Percentiles rank a stretch among this genome's conserved stretches.
Conservation (phyloP, 1,284 basidiomycete genomes). For the Amylostereum areolatum region DNA sequence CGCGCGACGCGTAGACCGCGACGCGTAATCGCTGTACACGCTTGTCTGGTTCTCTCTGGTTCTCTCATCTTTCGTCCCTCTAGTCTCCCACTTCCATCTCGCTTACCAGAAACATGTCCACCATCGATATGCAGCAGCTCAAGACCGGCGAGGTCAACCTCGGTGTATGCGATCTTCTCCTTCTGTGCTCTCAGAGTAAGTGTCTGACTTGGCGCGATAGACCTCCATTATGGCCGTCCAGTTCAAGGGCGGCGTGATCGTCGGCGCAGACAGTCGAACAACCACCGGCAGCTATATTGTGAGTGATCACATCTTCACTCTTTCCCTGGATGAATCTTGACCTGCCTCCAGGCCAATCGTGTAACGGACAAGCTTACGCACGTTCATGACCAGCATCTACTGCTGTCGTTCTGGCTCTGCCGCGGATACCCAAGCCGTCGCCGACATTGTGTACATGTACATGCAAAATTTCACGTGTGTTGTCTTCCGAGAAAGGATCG, state of each 20-base stretch:
- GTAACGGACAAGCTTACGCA: slow-evolving; percentile 98
- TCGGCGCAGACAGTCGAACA: slow-evolving; percentile 96
- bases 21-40: slow-evolving; percentile 19
- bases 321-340: background rate
- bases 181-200: background rate
- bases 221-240: slow-evolving; percentile 99
- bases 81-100: slow-evolving; percentile 13
- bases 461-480: slow-evolving; percentile 76
- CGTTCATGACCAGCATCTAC: slow-evolving; percentile 96
- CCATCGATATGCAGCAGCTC: slow-evolving; percentile 69
- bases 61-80: slow-evolving; percentile 16
- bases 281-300: slow-evolving; percentile 97
- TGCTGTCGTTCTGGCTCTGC: slow-evolving; percentile 98
- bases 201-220: slow-evolving; percentile 29
- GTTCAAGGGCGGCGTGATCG: slow-evolving; percentile 91
- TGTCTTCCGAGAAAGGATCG: background rate
- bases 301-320: slow-evolving; percentile 20
- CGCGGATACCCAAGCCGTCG: slow-evolving; percentile 96
- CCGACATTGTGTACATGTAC: slow-evolving; percentile 87
- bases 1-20: slow-evolving; percentile 42
- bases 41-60: too few relatives aligned
- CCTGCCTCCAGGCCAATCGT: slow-evolving; percentile 73
- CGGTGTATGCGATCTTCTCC: slow-evolving; percentile 58
- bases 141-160: slow-evolving; percentile 94
- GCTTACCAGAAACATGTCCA: slow-evolving; percentile 46